Evolutionary conservation across 176 grass and related monocot genomes (phyloP), one percentile per base, ranked within the genome.

Genomic region (Oryza nivara): DNA sequence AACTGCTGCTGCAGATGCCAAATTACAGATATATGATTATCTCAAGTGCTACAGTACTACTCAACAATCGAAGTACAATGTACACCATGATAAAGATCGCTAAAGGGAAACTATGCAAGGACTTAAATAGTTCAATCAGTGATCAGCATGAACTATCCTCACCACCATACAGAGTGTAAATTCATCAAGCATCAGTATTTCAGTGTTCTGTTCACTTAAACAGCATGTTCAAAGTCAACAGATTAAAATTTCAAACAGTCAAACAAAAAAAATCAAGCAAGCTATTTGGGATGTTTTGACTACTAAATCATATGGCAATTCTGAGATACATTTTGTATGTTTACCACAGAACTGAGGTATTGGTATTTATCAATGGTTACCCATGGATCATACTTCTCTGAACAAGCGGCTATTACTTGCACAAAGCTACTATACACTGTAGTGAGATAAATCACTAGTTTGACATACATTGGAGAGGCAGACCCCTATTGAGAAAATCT

Each of bases 231-330:
- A 43, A 66, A 4, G 17, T 87, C 48, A 2, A 61, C 13, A 34
- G 35, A 5, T 25, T 68, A 25, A 80, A 79, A 72, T 13, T 41
- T 22, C 20, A 63, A 63, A 63, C 47, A 81, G 9, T 5, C 1
- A 48, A 60, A 61, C n/a, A 71, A 71, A 85, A 56, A 22, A 9
- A 10, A 16, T 4, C 67, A 79, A 26, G 11, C 20, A 86, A 86
- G 52, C 36, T 67, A 10, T 35, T 63, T 25, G 12, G 17, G 9
- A 81, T 86, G 58, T 80, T 73, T 20, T 44, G 38, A 15, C 63
- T 51, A 72, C 6, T 23, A 20, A 7, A 48, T 41, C 48, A 56
- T 35, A 70, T 7, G 1, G 2, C 35, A 8, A 65, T 70, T 25
- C 28, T 35, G 9, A 34, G 11, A 2, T 63, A 40, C 17, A 3